Evolutionary conservation across 2,329 filamentous ascomycete genomes (phyloP), one percentile per base, ranked within the genome.

Genomic region (Curvularia lunata): DNA sequence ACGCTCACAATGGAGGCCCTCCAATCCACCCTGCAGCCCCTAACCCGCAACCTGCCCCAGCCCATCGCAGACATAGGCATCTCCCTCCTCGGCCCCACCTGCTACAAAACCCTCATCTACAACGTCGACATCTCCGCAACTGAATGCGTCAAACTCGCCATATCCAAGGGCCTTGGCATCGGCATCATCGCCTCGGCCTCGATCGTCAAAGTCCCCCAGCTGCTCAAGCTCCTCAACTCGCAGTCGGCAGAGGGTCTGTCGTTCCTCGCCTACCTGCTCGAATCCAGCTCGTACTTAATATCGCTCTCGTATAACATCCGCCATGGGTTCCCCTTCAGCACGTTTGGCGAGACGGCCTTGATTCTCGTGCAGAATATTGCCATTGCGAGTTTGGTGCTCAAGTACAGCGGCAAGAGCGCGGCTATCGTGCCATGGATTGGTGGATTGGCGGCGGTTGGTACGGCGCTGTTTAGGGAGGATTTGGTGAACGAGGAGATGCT

Each of bases 201-300:
- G 53, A 87, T 98, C 69, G 93, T 99, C 82, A 99, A 99, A 82
- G 88, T 99, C 25, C 95, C 95, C 0, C 95, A 99, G 82, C 94
- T 99, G 75, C 78, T 97, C 77, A 99, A 99, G 83, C 88, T 99
- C 50, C 79, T 95, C 71, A 84, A 84, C 72, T 92, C 91, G 47
- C 86, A 88, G 71, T 97, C 92, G 48, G 88, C 92, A 27, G 86
- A 87, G 43, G 95, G 95, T 68, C 85, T 99, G 61, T 92, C 88
- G 48, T 96, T 98, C 80, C 85, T 96, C 43, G 90, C 91, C 30
- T 98, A 97, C 81, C 84, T 95, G 32, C 91, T 99, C 75, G 95
- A 99, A 82, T 97, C 92, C 8, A 84, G 86, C 54, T 87, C 89
- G 57, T 94, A 96, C 80, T 84, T 97, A 70, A 96, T 97, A 78